A percentile compares a stretch with the other conserved stretches of the same genome.
These are phyloP conservation scores for Chrysosporium queenslandicum DNA, from an alignment of 2,329 filamentous ascomycete genomes.

Conservation along the genomic window DNA sequence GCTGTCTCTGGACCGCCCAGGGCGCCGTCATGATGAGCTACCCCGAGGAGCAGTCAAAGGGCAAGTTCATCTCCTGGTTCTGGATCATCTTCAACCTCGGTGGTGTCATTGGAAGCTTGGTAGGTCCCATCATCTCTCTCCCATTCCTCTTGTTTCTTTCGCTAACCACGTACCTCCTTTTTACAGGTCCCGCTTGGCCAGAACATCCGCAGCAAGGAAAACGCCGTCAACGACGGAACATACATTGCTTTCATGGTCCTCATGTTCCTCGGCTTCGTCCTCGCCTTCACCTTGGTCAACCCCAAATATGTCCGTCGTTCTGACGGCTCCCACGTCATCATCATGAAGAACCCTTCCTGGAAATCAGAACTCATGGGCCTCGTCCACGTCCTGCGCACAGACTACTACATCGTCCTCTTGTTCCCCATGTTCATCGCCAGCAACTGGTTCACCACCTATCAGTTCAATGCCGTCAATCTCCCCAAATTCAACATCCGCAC, in stretches of 20 bases:
- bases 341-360: conserved; percentile 88
- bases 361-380: conserved; percentile 67
- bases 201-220: conserved; percentile 36
- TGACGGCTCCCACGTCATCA: conserved; percentile 69
- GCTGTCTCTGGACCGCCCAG: conserved; percentile 43
- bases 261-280: conserved; percentile 59
- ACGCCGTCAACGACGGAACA: conserved; percentile 56
- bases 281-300: conserved; percentile 61
- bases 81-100: conserved; percentile 95
- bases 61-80: conserved; percentile 80
- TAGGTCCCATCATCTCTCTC: conserved; percentile 28
- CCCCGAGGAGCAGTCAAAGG: conserved; percentile 69
- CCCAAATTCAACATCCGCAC: conserved; percentile 65
- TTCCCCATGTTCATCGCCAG: conserved; percentile 76
- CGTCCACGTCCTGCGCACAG: conserved; percentile 57
- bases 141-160: not conserved
- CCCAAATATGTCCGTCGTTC: conserved; percentile 61
- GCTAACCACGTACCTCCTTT: conserved; percentile 2
- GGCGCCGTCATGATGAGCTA: conserved; percentile 63
- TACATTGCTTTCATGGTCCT: conserved; percentile 83
- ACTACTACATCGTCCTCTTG: conserved; percentile 63
- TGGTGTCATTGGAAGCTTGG: conserved; percentile 70
- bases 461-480: conserved; percentile 63
- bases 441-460: conserved; percentile 73
- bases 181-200: conserved; percentile 37